These are phyloP conservation scores for Cardamine occulta DNA, from an alignment of 345 rosid genomes.

Conservation along the genomic window DNA sequence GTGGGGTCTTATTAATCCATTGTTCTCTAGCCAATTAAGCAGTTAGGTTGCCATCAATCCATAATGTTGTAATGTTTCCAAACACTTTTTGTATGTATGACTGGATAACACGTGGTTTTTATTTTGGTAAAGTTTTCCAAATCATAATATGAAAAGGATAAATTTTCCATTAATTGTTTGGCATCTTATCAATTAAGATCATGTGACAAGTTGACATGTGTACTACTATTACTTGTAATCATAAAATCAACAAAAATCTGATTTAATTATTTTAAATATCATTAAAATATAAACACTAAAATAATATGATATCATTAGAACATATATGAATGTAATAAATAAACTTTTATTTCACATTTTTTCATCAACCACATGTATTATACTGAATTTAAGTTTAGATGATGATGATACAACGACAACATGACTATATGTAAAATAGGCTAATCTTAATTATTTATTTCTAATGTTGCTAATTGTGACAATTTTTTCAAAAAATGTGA, in stretches of 20 bases:
- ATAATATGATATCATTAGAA: background rate
- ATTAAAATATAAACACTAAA: background rate
- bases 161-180: background rate
- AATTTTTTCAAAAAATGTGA: no score
- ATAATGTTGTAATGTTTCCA: background rate
- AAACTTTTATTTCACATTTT: background rate
- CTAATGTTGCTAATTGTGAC: background rate
- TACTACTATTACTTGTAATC: background rate
- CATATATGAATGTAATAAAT: background rate
- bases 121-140: background rate
- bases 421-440: no score
- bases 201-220: conserved; percentile 1
- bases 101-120: conserved; percentile 29
- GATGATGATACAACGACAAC: no score
- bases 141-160: conserved; percentile 1
- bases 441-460: no score
- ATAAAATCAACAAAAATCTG: background rate
- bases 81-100: background rate
- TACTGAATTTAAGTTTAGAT: background rate
- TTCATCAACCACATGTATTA: no score
- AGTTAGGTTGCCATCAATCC: conserved; percentile 26
- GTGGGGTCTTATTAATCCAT: conserved; percentile 34
- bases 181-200: background rate
- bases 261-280: background rate
- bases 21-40: conserved; percentile 36